Evolutionary conservation across 2,329 filamentous ascomycete species (phyloP), one percentile per base, ranked within the genome.

Genomic region (Clonostachys byssicola): DNA sequence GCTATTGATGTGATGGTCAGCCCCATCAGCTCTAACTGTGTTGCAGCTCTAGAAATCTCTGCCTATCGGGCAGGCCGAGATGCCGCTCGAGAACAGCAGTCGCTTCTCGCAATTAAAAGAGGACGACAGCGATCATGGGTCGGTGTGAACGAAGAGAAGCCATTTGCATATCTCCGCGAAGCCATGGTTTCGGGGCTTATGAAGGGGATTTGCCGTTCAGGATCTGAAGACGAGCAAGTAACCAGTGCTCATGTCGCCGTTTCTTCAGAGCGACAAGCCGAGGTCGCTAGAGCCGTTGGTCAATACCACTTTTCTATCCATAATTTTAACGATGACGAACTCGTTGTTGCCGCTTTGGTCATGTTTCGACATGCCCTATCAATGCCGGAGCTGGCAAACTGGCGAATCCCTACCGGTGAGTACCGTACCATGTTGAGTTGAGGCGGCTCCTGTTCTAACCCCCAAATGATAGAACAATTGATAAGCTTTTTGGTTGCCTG

Each of bases 101-200:
- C 83, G 16, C 78, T 91, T 51, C 62, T 91, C 48, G 86, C 88
- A 50, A 74, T 86, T 49, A 86, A 86, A 59, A 83, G 86, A 55
- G 83, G 85, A 41, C 80, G 91, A 47, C 95, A 95, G 65, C 81
- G 90, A 46, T 96, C 92, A 0, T 96, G 92, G 92, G 90, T 96
- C 40, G 91, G 92, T 23, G 79, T 95, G 12, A 82, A 89, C 59
- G 88, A 92, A 55, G 81, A 89, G 56, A 87, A 92, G 62, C 90
- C 91, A 2, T 96, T 91, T 68, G 85, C 89, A 14, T 96, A 96
- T 67, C 71, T 96, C 47, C 80, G 92, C 50, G 92, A 96, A 69
- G 89, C 88, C 44, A 96, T 96, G 90, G 92, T 96, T 6, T 94
- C 90, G 2, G 85, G 85, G 48, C 76, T 96, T 48, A 94, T 96